Evolutionary conservation across 768 basidiomycete species (phyloP), one percentile per base, ranked within the genome.

Genomic region (Suillus lakei): DNA sequence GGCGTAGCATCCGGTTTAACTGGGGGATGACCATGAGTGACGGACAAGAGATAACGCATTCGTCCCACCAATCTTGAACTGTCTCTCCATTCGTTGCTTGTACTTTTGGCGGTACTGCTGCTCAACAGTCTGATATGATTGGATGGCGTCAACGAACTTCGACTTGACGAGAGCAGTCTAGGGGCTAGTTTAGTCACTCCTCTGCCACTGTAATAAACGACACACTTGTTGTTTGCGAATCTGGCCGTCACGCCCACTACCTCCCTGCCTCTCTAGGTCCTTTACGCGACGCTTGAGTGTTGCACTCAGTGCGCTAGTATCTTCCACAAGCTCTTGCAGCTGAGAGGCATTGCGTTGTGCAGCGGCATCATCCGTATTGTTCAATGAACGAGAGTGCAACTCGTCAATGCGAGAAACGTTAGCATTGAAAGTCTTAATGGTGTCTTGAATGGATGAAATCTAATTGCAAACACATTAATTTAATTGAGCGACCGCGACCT

Each of bases 1-100:
- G 90, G 90, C 0, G 95, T 88, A 5, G 96, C 96, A 77, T 96
- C 89, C 56, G 95, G 96, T 80, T 98, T 98, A 63, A 96, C 95
- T 93, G 66, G 21, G 41, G 4, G 46, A 1, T 56, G 0, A 60
- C 30, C 16, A 51, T 38, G 39, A 43, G 54, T 46, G 8, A 67
- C 32, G 18, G 34, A 59, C 18, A 59, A 43, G 13, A 8, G 30
- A 61, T 67, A 21, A 60, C 13, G 21, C 32, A 38, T 48, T 53
- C 56, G 21, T 28, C 86, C 15, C 51, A 90, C 92, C 92, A 66
- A 96, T 97, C 73, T 88, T 93, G 79, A 92, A 91, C 77, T 98
- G 92, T 65, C 93, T 83, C 74, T 92, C 92, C 80, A 95, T 86
- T 30, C 92, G 82, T 75, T 92, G 88, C 78, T 90, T 93, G 78